Evolutionary conservation across 2,329 filamentous ascomycete genomes (phyloP), one percentile per base, ranked within the genome.

Genomic region (Aureobasidium musti): DNA sequence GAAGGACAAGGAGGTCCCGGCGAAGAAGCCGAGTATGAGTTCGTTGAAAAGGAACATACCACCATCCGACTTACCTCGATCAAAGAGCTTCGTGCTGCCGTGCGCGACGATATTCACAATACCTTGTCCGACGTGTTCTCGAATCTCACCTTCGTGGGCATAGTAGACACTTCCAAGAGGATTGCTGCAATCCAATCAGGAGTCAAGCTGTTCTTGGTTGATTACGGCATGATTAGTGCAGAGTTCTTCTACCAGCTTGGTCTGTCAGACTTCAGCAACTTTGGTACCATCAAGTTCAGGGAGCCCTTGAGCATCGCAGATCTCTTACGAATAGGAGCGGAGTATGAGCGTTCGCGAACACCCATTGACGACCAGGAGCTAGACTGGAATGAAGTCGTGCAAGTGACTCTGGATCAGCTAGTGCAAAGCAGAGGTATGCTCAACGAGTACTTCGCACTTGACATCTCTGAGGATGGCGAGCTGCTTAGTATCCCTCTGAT

Each of bases 171-270:
- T 73, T 86, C 84, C 47, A 89, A 92, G 59, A 90, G 95, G 13
- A 86, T 99, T 14, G 93, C 89, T n/a, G 92, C 95, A 19, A 90
- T 99, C 43, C 95, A 99, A 78, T 89, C 91, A 41, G 95, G 94
- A 17, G 90, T 98, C 10, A 96, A 93, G 75, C 84, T 99, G 8
- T 97, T 91, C 76, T 85, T 99, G 26, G 84, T 99, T 63, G 95
- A 99, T 77, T 99, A 99, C 74, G 95, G 92, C 13, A 88, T 94
- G 75, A 81, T 91, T 1, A 91, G 77, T 76, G 90, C 88, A 69
- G 94, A 98, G 72, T 96, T 94, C 76, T 96, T 98, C 77, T 99
- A 99, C 79, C 95, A 99, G 78, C 80, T 98, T 23, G 94, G 92
- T 0, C 84, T 99, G 41, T 96, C 92, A 0, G 92, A 99, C 74